Evolutionary conservation across 352 stramenopile genomes (phyloP).

Genomic region (Globisporangium splendens): DNA sequence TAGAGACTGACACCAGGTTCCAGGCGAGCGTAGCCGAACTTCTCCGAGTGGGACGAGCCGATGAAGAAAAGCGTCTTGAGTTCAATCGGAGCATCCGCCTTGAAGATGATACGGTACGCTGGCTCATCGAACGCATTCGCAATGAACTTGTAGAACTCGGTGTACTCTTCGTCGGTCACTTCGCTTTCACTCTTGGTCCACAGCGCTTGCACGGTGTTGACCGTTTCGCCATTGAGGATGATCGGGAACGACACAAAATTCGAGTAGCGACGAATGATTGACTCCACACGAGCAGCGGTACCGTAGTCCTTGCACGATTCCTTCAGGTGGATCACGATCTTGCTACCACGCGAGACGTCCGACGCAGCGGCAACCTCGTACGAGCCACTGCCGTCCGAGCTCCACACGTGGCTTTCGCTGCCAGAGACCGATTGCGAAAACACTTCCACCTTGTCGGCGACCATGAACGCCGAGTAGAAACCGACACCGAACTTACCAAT

Average conservation of each 20-base stretch:
- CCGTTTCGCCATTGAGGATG: slow-evolving; percentile 93
- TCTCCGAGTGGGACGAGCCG: slow-evolving; percentile 95
- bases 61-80: slow-evolving; percentile 98
- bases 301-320: slow-evolving; percentile 95
- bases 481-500: slow-evolving; percentile 99
- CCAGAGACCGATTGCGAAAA: slow-evolving; percentile 75
- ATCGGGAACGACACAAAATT: slow-evolving; percentile 99
- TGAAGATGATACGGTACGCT: slow-evolving; percentile 95
- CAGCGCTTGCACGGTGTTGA: slow-evolving; percentile 98
- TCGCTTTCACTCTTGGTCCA: slow-evolving; percentile 96
- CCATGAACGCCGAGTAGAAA: slow-evolving; percentile 99
- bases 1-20: slow-evolving; percentile 98
- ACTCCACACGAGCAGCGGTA: slow-evolving; percentile 90
- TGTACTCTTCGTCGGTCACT: slow-evolving; percentile 96
- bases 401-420: slow-evolving; percentile 57
- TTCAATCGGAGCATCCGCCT: slow-evolving; percentile 97
- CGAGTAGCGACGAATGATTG: slow-evolving; percentile 98
- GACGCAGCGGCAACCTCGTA: slow-evolving; percentile 68
- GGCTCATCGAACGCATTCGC: slow-evolving; percentile 94
- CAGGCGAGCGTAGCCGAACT: slow-evolving; percentile 94
- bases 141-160: slow-evolving; percentile 97
- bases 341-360: slow-evolving; percentile 89
- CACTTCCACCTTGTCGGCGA: slow-evolving; percentile 95
- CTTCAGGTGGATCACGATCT: slow-evolving; percentile 98
- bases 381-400: slow-evolving; percentile 80